These are phyloP conservation scores for Dissophora ornata DNA, from an alignment of 192 early-diverging fungal species.

Conservation along the genomic window DNA sequence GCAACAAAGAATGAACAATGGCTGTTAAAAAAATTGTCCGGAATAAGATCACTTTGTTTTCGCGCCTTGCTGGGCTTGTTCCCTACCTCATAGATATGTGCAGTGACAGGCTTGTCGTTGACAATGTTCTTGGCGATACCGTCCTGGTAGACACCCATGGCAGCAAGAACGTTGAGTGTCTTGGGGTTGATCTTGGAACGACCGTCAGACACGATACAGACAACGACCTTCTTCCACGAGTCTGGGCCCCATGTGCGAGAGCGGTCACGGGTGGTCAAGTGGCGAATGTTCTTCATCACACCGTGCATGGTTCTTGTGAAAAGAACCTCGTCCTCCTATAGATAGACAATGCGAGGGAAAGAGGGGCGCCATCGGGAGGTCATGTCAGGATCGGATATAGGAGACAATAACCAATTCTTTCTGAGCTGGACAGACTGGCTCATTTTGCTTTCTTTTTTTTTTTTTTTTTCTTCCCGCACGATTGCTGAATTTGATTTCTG, in stretches of 20 bases:
- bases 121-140: constrained; percentile 76
- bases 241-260: constrained; percentile 80
- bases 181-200: constrained; percentile 78
- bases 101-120: constrained; percentile 73
- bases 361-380: background rate
- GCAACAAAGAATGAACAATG: background rate
- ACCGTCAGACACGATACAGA: constrained; percentile 87
- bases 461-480: constrained; percentile 5
- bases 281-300: constrained; percentile 91
- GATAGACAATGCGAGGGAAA: background rate
- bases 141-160: constrained; percentile 89
- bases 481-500: background rate
- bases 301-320: constrained; percentile 90
- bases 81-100: constrained; percentile 74
- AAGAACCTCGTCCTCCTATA: constrained; percentile 87
- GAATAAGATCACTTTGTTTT: background rate
- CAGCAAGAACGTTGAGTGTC: constrained; percentile 75
- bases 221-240: constrained; percentile 88
- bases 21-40: background rate
- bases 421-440: background rate
- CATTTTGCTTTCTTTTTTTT: constrained; percentile 1
- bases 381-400: background rate
- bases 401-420: too few relatives aligned
- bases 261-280: constrained; percentile 83
- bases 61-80: background rate